Percentiles rank a stretch among this genome's conserved stretches.
Conservation (phyloP, 495 filamentous ascomycete species). For the Cladorrhinum samala region DNA sequence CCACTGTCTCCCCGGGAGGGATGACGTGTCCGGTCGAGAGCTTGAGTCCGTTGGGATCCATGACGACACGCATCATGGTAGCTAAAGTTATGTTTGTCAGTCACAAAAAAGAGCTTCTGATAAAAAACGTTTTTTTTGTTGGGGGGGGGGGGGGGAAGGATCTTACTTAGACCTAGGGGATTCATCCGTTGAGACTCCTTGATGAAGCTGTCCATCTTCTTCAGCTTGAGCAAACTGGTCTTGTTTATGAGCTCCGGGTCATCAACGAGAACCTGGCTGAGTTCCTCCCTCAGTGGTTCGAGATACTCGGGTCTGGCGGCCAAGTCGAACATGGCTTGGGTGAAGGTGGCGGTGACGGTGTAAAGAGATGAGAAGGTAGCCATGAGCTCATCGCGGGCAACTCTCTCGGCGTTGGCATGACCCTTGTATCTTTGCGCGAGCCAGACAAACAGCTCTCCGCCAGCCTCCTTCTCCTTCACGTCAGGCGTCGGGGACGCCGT, state of each 20-base stretch:
- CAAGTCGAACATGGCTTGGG: constrained; percentile 35
- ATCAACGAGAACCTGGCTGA: constrained; percentile 29
- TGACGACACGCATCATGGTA: too few species aligned
- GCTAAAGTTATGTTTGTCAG: too few species aligned
- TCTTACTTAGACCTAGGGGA: constrained; percentile 19
- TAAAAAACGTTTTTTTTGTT: too few species aligned
- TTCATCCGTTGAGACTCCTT: constrained; percentile 38
- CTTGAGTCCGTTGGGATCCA: background rate
- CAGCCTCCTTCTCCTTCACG: too few species aligned
- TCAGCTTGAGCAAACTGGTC: constrained; percentile 43
- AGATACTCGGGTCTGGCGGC: constrained; percentile 33
- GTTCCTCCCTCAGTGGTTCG: constrained; percentile 34
- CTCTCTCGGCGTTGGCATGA: too few species aligned
- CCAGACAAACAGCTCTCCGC: too few species aligned
- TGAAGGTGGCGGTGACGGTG: constrained; percentile 32
- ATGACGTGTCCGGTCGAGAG: background rate
- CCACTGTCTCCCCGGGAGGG: background rate
- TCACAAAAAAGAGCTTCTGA: too few species aligned
- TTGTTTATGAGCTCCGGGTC: constrained; percentile 23
- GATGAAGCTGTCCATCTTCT: constrained; percentile 46
- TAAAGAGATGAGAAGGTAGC: constrained; percentile 34
- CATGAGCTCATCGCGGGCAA: too few species aligned
- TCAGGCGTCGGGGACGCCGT: too few species aligned
- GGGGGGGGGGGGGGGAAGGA: too few species aligned
- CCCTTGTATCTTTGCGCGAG: too few species aligned